These are phyloP conservation scores for Ampelomyces quisqualis DNA, from an alignment of 2,329 filamentous ascomycete genomes.

Conservation along the genomic window DNA sequence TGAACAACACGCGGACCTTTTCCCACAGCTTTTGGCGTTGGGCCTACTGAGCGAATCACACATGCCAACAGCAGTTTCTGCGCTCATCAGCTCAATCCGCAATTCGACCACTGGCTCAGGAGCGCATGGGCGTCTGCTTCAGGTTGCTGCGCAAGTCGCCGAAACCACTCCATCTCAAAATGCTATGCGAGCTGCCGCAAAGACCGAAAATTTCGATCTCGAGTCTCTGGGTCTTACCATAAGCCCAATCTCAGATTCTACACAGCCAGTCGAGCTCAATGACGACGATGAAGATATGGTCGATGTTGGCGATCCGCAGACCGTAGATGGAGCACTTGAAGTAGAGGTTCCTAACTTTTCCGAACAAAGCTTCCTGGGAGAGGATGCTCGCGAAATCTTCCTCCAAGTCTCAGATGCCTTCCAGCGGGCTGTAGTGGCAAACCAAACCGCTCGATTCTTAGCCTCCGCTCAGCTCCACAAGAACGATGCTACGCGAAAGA, in stretches of 20 bases:
- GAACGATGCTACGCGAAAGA: conserved; percentile 57
- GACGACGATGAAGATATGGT: conserved; percentile 52
- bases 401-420: conserved; percentile 32
- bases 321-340: conserved; percentile 10
- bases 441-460: conserved; percentile 49
- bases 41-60: conserved; percentile 64
- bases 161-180: conserved; percentile 46
- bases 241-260: conserved; percentile 16
- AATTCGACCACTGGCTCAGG: conserved; percentile 26
- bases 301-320: conserved; percentile 51
- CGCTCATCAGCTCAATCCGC: conserved; percentile 58
- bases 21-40: conserved; percentile 63
- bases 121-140: conserved; percentile 34
- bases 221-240: conserved; percentile 56
- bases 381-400: conserved; percentile 25
- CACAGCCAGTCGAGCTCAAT: conserved; percentile 8
- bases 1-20: conserved; percentile 41
- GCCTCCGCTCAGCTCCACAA: conserved; percentile 57
- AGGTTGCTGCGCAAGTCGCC: conserved; percentile 34
- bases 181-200: conserved; percentile 66
- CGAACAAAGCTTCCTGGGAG: conserved; percentile 31
- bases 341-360: conserved; percentile 28
- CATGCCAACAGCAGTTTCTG: conserved; percentile 64
- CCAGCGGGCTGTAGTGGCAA: conserved; percentile 27
- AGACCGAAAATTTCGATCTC: conserved; percentile 69